Percentiles rank a stretch among this genome's conserved stretches.
These are phyloP conservation scores for Globisporangium cederbergense DNA, from an alignment of 352 stramenopile species.

Conservation along the genomic window DNA sequence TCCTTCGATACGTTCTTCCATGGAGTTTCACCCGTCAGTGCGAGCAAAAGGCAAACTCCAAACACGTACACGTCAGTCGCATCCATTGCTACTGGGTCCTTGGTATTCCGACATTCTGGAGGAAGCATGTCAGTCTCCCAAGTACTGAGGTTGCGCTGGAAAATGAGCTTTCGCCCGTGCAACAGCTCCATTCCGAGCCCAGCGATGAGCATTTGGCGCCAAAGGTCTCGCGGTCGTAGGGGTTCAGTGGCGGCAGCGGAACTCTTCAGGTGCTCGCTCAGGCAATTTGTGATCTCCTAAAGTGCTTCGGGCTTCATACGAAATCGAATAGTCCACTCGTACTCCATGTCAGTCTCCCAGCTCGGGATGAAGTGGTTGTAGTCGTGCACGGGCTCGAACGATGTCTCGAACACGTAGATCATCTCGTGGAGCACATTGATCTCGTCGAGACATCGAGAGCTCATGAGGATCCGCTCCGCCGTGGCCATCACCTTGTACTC, in stretches of 20 bases:
- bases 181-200: neutral
- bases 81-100: neutral
- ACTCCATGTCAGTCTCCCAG: neutral
- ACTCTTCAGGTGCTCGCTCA: neutral
- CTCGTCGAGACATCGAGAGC: neutral
- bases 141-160: neutral
- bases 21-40: neutral
- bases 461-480: neutral
- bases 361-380: neutral
- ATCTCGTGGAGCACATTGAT: neutral
- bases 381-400: neutral
- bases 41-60: neutral
- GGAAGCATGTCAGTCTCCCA: neutral
- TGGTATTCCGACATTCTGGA: neutral
- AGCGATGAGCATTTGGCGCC: neutral
- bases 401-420: neutral
- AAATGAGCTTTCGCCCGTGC: neutral
- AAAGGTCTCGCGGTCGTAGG: neutral
- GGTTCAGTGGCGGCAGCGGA: neutral
- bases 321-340: neutral
- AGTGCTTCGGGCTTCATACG: neutral
- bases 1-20: neutral
- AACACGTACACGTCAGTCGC: neutral
- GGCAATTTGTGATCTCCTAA: neutral
- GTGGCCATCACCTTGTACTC: neutral